Base-by-base conservation (phyloP, 306 rosid species). In the Sindora glabra region DNA sequence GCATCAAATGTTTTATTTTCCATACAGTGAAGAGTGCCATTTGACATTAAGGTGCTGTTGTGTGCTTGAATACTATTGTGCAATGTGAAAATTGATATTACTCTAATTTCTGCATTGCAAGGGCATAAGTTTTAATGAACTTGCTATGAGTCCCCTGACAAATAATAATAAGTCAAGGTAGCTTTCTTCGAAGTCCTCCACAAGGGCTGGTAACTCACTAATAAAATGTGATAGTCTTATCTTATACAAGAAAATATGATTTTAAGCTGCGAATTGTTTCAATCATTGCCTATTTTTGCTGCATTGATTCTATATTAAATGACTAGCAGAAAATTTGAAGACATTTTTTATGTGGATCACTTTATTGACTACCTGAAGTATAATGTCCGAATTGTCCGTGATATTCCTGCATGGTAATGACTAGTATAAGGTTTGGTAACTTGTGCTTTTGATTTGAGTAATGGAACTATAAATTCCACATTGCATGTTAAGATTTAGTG, bases 331-430 rank as follows among this genome's bases (percentile, higher is more conserved):
- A 94, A 94, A 69, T 94, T 94, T 69, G 95, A 89, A 75, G 97
- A 94, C 68, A 94, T 94, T 73, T 94, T 94, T 80, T 90, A 94
- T 54, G 95, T 94, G 62, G 95, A 89, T 65, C 99, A 94, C 81
- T 94, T 94, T 77, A 94, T 94, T 76, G 92, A 82, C 78, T 94
- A 94, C 75, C 78, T 94, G 71, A 94, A 84, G 76, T 73, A 89
- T 79, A 97, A 94, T 44, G 97, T 94, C 29, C 85, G 80, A 14
- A 89, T 94, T 62, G 95, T 94, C 67, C 99, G 95, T 58, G 97
- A 89, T 74, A 94, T 89, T 61, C 99, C 99, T 1, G 82, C 77
- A 33, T 94, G 99, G 99, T 94, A 64, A 89, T 94, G 71, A 9
- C 81, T 56, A 94, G 97, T 61, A 86, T 94, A 84, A 86, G 99